Evolutionary conservation across 1,139 yeast genomes (phyloP).

Genomic region (Candida sanyaensis): DNA sequence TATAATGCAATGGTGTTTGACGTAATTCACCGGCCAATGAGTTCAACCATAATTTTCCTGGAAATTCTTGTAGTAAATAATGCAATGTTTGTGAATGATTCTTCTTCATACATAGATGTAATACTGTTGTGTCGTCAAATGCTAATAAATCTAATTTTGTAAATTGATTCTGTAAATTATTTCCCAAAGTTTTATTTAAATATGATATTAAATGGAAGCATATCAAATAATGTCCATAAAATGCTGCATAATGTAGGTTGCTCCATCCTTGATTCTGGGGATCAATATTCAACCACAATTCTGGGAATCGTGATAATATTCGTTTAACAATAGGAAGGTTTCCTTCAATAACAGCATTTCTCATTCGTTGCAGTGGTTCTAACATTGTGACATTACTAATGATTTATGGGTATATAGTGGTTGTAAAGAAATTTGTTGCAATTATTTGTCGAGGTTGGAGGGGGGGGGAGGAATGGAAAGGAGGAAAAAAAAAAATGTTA

Average conservation of each 20-base stretch:
- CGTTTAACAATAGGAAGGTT: slow-evolving; percentile 73
- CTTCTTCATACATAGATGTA: slow-evolving; percentile 71
- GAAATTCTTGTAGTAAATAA: slow-evolving; percentile 78
- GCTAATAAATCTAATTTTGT: slow-evolving; percentile 43
- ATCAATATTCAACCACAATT: slow-evolving; percentile 73
- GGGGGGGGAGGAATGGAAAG: too few species aligned
- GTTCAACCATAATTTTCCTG: slow-evolving; percentile 62
- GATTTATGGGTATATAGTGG: background rate
- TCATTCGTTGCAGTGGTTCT: slow-evolving; percentile 69
- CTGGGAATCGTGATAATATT: slow-evolving; percentile 71
- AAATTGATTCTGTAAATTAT: slow-evolving; percentile 17
- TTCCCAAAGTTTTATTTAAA: slow-evolving; percentile 27
- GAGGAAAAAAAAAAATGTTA: too few species aligned
- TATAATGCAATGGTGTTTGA: slow-evolving; percentile 75
- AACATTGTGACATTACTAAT: slow-evolving; percentile 31
- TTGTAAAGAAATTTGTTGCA: background rate
- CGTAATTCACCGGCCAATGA: slow-evolving; percentile 49
- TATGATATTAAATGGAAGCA: slow-evolving; percentile 58
- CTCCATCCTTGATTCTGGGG: slow-evolving; percentile 78
- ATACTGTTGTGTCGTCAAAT: slow-evolving; percentile 69
- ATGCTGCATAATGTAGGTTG: slow-evolving; percentile 85
- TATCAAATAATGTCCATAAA: slow-evolving; percentile 74
- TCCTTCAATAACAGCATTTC: slow-evolving; percentile 74
- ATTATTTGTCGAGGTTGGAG: background rate
- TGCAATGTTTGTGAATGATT: slow-evolving; percentile 79